Conservation (phyloP, 176 grass and related monocot genomes). For the Aegilops sharonensis region DNA sequence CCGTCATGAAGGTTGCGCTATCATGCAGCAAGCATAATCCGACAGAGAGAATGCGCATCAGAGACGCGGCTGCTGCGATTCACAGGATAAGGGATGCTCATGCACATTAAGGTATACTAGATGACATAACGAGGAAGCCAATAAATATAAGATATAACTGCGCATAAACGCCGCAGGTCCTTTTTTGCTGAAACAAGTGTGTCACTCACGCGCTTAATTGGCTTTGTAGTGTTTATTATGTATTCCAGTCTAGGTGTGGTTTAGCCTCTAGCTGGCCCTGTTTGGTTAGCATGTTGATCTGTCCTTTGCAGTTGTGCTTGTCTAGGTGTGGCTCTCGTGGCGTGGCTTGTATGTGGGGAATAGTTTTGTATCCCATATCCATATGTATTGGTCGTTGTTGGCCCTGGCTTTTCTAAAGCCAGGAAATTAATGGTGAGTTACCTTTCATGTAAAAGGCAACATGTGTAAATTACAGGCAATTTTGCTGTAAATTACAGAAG, state of each 20-base stretch:
- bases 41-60: constrained; percentile 18
- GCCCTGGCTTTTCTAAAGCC: background rate
- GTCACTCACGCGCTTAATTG: no score
- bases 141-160: no score
- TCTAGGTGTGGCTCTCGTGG: background rate
- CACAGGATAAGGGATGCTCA: background rate
- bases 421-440: no score
- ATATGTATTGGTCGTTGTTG: background rate
- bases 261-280: no score
- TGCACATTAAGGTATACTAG: no score
- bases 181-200: no score
- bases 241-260: no score
- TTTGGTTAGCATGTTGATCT: background rate
- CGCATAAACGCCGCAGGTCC: no score
- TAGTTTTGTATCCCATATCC: background rate
- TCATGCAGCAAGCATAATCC: background rate
- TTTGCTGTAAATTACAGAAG: background rate
- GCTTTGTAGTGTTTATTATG: no score
- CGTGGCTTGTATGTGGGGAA: background rate
- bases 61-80: background rate
- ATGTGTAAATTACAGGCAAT: background rate
- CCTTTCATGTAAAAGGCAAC: no score
- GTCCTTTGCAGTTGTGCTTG: background rate
- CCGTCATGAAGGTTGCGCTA: no score
- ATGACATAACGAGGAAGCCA: no score